These are phyloP conservation scores for Massarina eburnea DNA, from an alignment of 2,329 filamentous ascomycete genomes.

Conservation along the genomic window DNA sequence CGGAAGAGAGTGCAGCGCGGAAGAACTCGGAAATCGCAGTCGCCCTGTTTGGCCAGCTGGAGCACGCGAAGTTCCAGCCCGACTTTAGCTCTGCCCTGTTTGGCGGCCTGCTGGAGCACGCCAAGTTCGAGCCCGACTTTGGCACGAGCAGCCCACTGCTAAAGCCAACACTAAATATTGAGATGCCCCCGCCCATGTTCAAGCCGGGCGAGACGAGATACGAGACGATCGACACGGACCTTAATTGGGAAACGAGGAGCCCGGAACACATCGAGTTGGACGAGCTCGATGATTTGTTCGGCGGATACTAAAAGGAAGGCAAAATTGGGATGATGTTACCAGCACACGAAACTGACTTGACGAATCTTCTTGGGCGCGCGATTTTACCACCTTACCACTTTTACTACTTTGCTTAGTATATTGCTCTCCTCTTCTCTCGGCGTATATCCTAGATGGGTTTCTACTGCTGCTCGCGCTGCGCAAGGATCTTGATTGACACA, in stretches of 20 bases:
- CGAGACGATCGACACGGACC: slow-evolving; percentile 35
- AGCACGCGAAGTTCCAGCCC: slow-evolving; percentile 41
- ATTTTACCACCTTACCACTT: slow-evolving; percentile 11
- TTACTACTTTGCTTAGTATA: slow-evolving; percentile 20
- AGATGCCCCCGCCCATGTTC: slow-evolving; percentile 34
- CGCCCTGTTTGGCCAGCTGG: slow-evolving; percentile 52
- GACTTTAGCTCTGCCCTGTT: slow-evolving; percentile 49
- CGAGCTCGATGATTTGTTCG: slow-evolving; percentile 86
- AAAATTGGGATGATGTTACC: slow-evolving; percentile 10
- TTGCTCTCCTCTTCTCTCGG: slow-evolving; percentile 28
- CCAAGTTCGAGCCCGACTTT: slow-evolving; percentile 40
- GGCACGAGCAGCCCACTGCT: slow-evolving; percentile 50
- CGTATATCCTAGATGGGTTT: slow-evolving; percentile 34
- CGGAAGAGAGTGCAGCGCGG: slow-evolving; percentile 51
- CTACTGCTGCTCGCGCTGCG: slow-evolving; percentile 34
- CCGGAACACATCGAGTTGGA: slow-evolving; percentile 91
- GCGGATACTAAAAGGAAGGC: slow-evolving; percentile 61
- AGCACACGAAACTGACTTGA: slow-evolving; percentile 18
- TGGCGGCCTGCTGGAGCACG: slow-evolving; percentile 47
- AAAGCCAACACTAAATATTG: slow-evolving; percentile 40
- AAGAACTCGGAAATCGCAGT: slow-evolving; percentile 54
- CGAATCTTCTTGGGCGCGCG: slow-evolving; percentile 31
- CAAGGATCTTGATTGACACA: slow-evolving; percentile 2
- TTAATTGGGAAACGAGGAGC: slow-evolving; percentile 58
- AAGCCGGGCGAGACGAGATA: slow-evolving; percentile 38